These are phyloP conservation scores for Apiospora kogelbergensis DNA, from an alignment of 2,329 filamentous ascomycete species.

Conservation along the genomic window DNA sequence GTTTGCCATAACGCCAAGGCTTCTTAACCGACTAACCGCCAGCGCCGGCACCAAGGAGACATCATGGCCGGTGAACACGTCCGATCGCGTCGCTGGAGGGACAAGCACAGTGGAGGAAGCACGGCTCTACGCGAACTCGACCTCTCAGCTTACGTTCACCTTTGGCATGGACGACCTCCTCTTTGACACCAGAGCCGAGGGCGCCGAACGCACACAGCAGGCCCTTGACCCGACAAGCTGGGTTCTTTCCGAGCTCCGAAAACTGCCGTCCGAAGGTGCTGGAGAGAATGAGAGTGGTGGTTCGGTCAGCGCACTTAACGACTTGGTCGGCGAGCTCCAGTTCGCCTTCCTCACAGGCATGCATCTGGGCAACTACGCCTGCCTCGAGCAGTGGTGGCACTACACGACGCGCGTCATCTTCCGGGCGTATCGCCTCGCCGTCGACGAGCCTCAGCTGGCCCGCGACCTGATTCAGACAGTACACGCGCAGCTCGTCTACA, in stretches of 20 bases:
- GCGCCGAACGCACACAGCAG: conserved; percentile 29
- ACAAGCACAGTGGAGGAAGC: conserved; percentile 40
- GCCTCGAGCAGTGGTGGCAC: conserved; percentile 63
- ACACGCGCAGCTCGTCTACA: conserved; percentile 55
- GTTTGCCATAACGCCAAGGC: conserved; percentile 41
- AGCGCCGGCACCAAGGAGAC: conserved; percentile 35
- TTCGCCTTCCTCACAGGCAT: conserved; percentile 59
- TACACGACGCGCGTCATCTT: conserved; percentile 52
- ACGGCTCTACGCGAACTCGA: conserved; percentile 33
- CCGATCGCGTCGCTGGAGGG: conserved; percentile 50
- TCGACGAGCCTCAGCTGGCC: conserved; percentile 43
- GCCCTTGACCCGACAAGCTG: conserved; percentile 44
- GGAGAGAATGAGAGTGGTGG: not conserved
- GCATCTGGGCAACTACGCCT: conserved; percentile 57
- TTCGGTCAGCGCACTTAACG: conserved; percentile 23
- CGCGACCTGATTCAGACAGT: conserved; percentile 49
- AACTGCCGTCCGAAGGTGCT: not conserved
- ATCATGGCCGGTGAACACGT: conserved; percentile 56
- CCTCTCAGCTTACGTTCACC: conserved; percentile 25
- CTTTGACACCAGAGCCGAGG: conserved; percentile 25
- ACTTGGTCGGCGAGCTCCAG: conserved; percentile 60
- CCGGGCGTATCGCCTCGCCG: conserved; percentile 46
- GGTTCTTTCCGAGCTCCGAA: conserved; percentile 36
- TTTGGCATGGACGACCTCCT: conserved; percentile 29
- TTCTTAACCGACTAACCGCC: conserved; percentile 50